Conservation (phyloP, 1,139 yeast species). For the Kluyveromyces sp. region DNA sequence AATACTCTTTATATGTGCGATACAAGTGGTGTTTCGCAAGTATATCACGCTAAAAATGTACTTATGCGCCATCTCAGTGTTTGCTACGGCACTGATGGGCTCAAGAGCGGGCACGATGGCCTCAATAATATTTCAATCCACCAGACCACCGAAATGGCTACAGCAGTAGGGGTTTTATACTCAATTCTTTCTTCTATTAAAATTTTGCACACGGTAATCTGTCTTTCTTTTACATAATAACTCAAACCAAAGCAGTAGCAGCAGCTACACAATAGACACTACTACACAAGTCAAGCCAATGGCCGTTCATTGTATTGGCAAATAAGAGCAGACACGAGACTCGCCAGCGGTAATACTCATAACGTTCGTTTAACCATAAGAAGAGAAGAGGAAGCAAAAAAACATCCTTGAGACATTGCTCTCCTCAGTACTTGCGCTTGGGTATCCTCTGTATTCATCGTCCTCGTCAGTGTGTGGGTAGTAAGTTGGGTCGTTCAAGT, state of each 20-base stretch:
- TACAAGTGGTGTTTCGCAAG: not conserved
- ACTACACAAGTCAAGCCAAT: too few relatives aligned
- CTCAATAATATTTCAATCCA: not conserved
- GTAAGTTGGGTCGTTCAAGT: constrained; percentile 14
- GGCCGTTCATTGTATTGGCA: too few relatives aligned
- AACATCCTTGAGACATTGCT: too few relatives aligned
- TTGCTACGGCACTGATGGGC: not conserved
- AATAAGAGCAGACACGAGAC: too few relatives aligned
- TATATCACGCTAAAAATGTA: not conserved
- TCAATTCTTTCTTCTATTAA: too few relatives aligned
- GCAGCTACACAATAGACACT: too few relatives aligned
- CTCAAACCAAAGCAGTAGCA: too few relatives aligned
- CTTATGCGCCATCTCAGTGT: not conserved
- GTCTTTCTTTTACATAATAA: too few relatives aligned
- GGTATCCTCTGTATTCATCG: not conserved
- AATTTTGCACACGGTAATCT: too few relatives aligned
- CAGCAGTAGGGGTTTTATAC: too few relatives aligned
- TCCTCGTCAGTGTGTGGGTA: constrained; percentile 8
- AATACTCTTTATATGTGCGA: not conserved
- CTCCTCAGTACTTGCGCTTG: not conserved
- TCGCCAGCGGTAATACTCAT: too few relatives aligned
- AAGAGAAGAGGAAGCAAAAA: not conserved
- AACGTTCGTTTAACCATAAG: too few relatives aligned
- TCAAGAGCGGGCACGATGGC: not conserved
- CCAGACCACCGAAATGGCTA: not conserved